Conservation (phyloP, 75 land plant genomes). For the Selaginella tamariscina region DNA sequence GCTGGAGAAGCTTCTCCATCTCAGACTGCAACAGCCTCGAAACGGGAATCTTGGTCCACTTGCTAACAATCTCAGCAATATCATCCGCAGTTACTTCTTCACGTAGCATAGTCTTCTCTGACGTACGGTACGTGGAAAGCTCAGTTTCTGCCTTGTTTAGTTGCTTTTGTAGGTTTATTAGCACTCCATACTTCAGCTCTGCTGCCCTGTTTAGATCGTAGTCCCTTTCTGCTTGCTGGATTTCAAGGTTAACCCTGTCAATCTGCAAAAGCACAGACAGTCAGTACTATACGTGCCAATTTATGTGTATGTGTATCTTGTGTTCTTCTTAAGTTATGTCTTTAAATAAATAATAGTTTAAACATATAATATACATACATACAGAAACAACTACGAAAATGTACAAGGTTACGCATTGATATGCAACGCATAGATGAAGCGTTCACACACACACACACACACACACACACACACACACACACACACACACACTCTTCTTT, state of each 20-base stretch:
- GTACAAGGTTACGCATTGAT: no score
- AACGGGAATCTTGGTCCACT: constrained; percentile 2
- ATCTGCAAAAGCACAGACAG: constrained; percentile 1
- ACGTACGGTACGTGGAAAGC: not conserved
- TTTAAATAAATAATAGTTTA: not conserved
- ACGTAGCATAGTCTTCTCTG: not conserved
- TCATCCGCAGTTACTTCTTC: constrained; percentile 8
- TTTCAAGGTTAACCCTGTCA: constrained; percentile 5
- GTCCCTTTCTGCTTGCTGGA: constrained; percentile 3
- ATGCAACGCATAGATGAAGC: no score
- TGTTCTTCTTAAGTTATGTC: not conserved
- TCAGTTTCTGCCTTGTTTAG: not conserved
- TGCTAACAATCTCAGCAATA: constrained; percentile 13
- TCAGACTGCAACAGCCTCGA: constrained; percentile 4
- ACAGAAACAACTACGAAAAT: no score
- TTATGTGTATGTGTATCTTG: no score
- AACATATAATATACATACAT: not conserved
- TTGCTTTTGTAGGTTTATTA: constrained; percentile 1
- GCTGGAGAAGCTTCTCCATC: constrained; percentile 2
- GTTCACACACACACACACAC: no score
- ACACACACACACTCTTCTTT: no score
- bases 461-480: no score
- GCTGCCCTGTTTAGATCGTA: constrained; percentile 1
- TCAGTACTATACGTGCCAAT: no score
- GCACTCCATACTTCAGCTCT: constrained; percentile 1